Evolutionary conservation across 345 rosid species (phyloP).

Genomic region (Dipteronia dyeriana): DNA sequence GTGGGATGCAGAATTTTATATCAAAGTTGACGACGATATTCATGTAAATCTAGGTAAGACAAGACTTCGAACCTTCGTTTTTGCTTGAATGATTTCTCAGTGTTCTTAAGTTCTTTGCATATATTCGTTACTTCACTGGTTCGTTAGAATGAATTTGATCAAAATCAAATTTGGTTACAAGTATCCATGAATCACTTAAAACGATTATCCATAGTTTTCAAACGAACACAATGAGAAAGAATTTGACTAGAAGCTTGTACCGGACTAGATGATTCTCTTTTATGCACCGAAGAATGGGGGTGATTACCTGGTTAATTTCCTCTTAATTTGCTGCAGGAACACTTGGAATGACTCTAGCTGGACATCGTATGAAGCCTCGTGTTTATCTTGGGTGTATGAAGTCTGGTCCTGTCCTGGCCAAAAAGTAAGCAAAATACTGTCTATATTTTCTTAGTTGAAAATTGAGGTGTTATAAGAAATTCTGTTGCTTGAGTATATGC

Average conservation of each 20-base stretch:
- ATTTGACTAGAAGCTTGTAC: too few species aligned
- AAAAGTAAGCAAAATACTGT: conserved; percentile 50
- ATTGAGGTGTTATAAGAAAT: neutral
- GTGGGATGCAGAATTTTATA: conserved; percentile 90
- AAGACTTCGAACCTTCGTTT: conserved; percentile 3
- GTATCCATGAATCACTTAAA: conserved; percentile 4
- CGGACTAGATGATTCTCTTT: too few species aligned
- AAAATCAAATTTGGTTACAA: neutral
- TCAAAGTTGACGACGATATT: conserved; percentile 96
- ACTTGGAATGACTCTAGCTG: conserved; percentile 53
- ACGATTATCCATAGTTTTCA: too few species aligned
- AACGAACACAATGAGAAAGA: too few species aligned
- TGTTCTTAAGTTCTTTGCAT: neutral
- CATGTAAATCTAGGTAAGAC: conserved; percentile 82
- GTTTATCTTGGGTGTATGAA: conserved; percentile 94
- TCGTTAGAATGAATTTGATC: neutral
- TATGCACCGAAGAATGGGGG: neutral
- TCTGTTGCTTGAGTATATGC: conserved; percentile 1
- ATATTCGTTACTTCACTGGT: neutral
- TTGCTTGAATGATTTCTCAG: neutral
- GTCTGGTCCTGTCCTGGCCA: conserved; percentile 88
- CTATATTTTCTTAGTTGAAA: neutral
- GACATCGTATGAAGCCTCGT: conserved; percentile 52
- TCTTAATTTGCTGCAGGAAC: conserved; percentile 45
- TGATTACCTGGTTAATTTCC: neutral